phyloP scores from a whole-genome alignment of 495 filamentous ascomycete species.

The Neurospora africana region DNA sequence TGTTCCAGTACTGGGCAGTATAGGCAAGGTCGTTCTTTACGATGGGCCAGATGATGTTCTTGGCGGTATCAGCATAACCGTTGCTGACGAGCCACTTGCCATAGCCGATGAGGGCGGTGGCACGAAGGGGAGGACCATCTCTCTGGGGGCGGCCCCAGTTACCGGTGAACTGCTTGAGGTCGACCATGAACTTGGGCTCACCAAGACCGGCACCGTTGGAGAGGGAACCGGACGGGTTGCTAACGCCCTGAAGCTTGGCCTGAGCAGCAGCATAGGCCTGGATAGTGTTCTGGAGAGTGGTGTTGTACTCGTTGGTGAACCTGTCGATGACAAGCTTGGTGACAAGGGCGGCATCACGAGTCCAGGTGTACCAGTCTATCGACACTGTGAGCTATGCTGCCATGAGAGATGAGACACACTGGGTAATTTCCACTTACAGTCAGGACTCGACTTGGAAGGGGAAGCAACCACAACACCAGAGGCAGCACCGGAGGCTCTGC shows the following conservation, averaged over 20 bases:
- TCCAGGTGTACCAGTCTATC: conserved; percentile 57
- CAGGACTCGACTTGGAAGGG: conserved; percentile 45
- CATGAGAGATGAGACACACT: conserved; percentile 2
- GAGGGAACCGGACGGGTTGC: conserved; percentile 49
- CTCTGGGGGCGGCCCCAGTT: conserved; percentile 62
- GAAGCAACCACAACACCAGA: conserved; percentile 52
- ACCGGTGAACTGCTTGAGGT: conserved; percentile 50
- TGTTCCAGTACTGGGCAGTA: conserved; percentile 61
- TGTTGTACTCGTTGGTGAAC: conserved; percentile 44
- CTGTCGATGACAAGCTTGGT: conserved; percentile 51
- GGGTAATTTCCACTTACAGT: conserved; percentile 39
- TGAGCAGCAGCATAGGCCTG: conserved; percentile 47
- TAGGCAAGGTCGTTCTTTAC: conserved; percentile 61
- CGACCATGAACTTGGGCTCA: conserved; percentile 53
- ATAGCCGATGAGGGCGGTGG: conserved; percentile 44
- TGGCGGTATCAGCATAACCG: conserved; percentile 32
- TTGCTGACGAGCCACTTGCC: conserved; percentile 38
- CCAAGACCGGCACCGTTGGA: conserved; percentile 41
- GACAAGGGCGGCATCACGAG: conserved; percentile 56
- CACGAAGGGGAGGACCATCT: conserved; percentile 61
- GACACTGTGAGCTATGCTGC: neutral
- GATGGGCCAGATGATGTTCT: conserved; percentile 46
- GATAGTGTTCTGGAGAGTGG: conserved; percentile 40
- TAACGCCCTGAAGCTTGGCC: conserved; percentile 49
- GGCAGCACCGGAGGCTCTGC: conserved; percentile 32